Evolutionary conservation across 768 basidiomycete species (phyloP), one percentile per base, ranked within the genome.

Genomic region (Naematelia aurantialba): DNA sequence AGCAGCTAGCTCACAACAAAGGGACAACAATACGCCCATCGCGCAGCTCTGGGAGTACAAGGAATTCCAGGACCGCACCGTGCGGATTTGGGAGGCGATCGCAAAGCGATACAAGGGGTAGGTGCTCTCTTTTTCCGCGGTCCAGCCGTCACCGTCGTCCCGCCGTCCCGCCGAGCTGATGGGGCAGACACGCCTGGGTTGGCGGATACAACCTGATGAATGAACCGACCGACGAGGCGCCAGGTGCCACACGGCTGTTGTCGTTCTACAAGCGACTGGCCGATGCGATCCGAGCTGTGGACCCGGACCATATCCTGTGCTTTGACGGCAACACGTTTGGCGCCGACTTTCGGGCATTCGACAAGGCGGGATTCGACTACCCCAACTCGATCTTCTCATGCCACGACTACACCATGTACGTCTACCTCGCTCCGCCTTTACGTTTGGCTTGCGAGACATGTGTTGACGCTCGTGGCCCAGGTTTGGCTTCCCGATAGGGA

Each of bases 151-250:
- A n/a, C n/a, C n/a, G n/a, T n/a, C n/a, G n/a, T n/a, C n/a, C n/a
- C n/a, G n/a, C n/a, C n/a, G n/a, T n/a, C n/a, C n/a, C n/a, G n/a
- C n/a, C n/a, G n/a, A n/a, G 63, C 39, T 60, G 60, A 31, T 87
- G 13, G 13, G 17, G 10, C 26, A 56, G 79, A 56, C 87, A 90
- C 76, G 80, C 83, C 61, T 89, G 88, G 88, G 84, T 90, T 60
- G 89, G 87, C 0, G 87, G 89, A 13, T 91, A 87, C 78, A 90
- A 90, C 76, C 87, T 85, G 5, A 79, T 91, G 49, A 91, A 90
- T 81, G 89, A 91, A 78, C 85, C 87, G 26, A 85, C 88, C 2
- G 89, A 89, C 70, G 79, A 84, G 10, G 79, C 83, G 51, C 87
- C 44, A 45, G 55, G 45, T 24, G 45, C 88, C 74, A 81, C 79